A percentile compares a stretch with the other conserved stretches of the same genome.
These are phyloP conservation scores for Trichosporon faecale DNA, from an alignment of 1,284 basidiomycete species.

Conservation along the genomic window DNA sequence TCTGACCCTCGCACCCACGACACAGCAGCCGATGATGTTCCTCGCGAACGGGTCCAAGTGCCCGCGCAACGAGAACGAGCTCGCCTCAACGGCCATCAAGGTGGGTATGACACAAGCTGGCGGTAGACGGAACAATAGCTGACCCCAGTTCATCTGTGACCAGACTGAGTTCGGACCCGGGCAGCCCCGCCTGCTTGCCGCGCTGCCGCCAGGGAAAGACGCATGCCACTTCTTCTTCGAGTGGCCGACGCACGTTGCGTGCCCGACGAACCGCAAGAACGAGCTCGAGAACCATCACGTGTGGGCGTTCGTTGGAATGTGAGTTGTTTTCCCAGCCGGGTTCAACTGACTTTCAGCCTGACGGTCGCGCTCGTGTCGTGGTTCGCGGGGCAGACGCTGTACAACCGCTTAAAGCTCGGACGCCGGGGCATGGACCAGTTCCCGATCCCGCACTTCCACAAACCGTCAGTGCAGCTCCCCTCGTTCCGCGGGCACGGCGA, in stretches of 20 bases:
- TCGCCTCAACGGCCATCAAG: conserved; percentile 43
- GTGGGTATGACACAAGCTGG: conserved; percentile 30
- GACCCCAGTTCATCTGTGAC: conserved; percentile 45
- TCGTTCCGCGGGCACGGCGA: conserved; percentile 15
- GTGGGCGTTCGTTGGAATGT: conserved; percentile 38
- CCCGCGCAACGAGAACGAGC: conserved; percentile 32
- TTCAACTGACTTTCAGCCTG: conserved; percentile 29
- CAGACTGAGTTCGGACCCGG: conserved; percentile 44
- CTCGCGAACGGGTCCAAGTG: conserved; percentile 43
- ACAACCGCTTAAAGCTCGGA: conserved; percentile 48
- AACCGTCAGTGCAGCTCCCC: conserved; percentile 13
- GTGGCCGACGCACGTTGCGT: conserved; percentile 51
- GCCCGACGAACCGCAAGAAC: conserved; percentile 39
- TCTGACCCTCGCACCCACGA: conserved; percentile 38
- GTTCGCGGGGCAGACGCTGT: conserved; percentile 47
- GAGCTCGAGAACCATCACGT: conserved; percentile 38
- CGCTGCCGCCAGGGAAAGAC: conserved; percentile 41
- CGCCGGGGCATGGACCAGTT: conserved; percentile 46
- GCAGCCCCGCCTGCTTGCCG: conserved; percentile 41
- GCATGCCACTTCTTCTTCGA: conserved; percentile 52
- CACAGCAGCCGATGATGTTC: conserved; percentile 43
- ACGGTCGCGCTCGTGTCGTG: conserved; percentile 46
- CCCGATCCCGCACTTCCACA: conserved; percentile 33
- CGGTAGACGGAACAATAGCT: not conserved
- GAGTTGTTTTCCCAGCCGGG: conserved; percentile 20